Evolutionary conservation across 179 eudicot species (phyloP), one percentile per base, ranked within the genome.

Genomic region (Kewa caespitosa): DNA sequence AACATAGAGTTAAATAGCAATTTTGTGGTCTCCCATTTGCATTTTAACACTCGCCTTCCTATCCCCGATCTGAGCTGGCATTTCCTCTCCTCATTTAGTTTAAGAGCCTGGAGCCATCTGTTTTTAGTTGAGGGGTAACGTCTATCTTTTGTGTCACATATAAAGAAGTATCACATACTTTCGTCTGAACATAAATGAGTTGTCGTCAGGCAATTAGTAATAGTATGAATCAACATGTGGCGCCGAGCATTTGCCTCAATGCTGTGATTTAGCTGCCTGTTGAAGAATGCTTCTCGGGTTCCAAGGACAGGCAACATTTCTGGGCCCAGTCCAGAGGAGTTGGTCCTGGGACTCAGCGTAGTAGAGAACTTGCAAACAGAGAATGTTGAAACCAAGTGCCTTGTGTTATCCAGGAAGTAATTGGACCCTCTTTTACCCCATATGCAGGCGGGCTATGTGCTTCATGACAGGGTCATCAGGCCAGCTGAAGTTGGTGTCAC

Each of bases 401-500:
- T 31, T 33, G 60, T 11, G n/a, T 32, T 27, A 15, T 32, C 67
- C 36, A 12, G 36, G 52, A 66, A 27, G 59, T 75, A 70, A 70
- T 38, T 2, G 9, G 18, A 22, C 32, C 2, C 18, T 38, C 71
- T 23, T 6, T 33, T 50, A 25, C 20, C 41, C 20, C 38, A 23
- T 37, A 33, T 54, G 85, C 88, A 96, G 99, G 82, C 89, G 23
- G 98, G 99, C 59, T 95, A 91, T 83, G 79, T 70, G 39, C 87
- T 95, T 33, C 92, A 95, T 48, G 97, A 91, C 55, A 86, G 99
- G 78, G 79, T 95, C 76, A 85, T 95, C 63, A 86, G 99, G 69
- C 99, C 99, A 60, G 98, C 99, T 60, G 99, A 93, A 86, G 99
- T 95, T 72, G 98, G 98, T 39, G 99, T 95, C 78, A 91, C 97